phyloP scores from a whole-genome alignment of 2,329 filamentous ascomycete genomes.

The Penicillium sp. region DNA sequence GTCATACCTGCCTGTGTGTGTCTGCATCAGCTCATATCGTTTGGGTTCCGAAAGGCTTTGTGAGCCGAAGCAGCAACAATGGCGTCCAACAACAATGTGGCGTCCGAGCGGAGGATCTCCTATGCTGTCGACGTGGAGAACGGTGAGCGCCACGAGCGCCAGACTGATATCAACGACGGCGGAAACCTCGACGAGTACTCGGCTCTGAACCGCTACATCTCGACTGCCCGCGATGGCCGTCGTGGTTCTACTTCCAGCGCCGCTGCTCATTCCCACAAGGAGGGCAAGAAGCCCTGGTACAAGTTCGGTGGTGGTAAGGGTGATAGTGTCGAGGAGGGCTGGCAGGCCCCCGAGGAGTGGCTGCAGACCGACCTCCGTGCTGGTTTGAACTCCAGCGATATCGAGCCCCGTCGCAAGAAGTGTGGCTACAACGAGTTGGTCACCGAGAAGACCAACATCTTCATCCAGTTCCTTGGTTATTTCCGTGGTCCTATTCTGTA shows the following conservation, averaged over 20 bases:
- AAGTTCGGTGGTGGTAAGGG: conserved; percentile 52
- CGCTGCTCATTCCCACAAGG: conserved; percentile 43
- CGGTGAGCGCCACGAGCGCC: conserved; percentile 36
- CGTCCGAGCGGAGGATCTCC: conserved; percentile 44
- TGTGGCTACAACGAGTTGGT: conserved; percentile 71
- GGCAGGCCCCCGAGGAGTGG: conserved; percentile 65
- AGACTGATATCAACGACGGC: conserved; percentile 27
- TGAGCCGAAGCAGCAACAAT: conserved; percentile 44
- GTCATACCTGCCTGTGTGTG: conserved; percentile 39
- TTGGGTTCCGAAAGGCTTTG: conserved; percentile 37
- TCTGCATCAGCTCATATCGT: conserved; percentile 39
- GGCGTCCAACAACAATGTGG: conserved; percentile 24
- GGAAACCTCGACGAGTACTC: conserved; percentile 60
- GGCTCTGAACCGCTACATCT: conserved; percentile 67
- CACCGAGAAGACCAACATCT: conserved; percentile 74
- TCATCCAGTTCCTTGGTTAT: conserved; percentile 73
- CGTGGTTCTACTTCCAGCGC: conserved; percentile 50
- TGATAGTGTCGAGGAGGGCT: conserved; percentile 32
- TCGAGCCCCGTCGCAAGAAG: conserved; percentile 65
- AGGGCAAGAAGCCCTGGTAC: conserved; percentile 59
- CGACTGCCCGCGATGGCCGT: conserved; percentile 62
- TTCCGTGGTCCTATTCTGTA: conserved; percentile 77
- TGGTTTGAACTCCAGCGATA: conserved; percentile 61
- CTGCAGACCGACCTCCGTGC: conserved; percentile 66
- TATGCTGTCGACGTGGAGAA: conserved; percentile 47